Conservation (phyloP, 1,139 yeast species). For the Hyphopichia burtonii region DNA sequence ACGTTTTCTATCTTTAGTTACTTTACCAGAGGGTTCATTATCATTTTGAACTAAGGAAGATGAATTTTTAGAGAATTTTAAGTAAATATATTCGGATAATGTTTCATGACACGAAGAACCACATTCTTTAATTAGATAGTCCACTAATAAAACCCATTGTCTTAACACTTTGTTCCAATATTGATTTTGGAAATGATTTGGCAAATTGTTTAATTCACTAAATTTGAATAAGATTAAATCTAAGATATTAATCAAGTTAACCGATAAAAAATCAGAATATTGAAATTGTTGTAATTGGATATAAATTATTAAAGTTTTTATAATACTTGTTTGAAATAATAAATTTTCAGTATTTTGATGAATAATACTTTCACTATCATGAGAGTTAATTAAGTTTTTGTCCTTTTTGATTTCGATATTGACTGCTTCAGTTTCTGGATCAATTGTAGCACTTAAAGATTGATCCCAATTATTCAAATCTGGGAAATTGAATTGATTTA, state of each 20-base stretch:
- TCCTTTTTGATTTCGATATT: slow-evolving; percentile 18
- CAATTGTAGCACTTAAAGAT: slow-evolving; percentile 15
- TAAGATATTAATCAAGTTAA: slow-evolving; percentile 26
- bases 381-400: slow-evolving; percentile 19
- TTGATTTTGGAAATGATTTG: slow-evolving; percentile 32
- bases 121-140: slow-evolving; percentile 35
- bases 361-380: slow-evolving; percentile 29
- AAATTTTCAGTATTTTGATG: slow-evolving; percentile 18
- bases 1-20: slow-evolving; percentile 17
- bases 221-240: slow-evolving; percentile 34
- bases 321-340: slow-evolving; percentile 31
- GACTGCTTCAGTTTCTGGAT: slow-evolving; percentile 16
- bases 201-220: slow-evolving; percentile 17
- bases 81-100: slow-evolving; percentile 29
- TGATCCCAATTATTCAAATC: slow-evolving; percentile 24
- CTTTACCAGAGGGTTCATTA: background rate
- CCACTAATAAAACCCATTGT: slow-evolving; percentile 33
- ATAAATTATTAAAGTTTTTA: slow-evolving; percentile 36
- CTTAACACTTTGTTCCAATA: slow-evolving; percentile 31
- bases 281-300: slow-evolving; percentile 46
- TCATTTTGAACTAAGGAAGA: background rate
- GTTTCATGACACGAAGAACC: slow-evolving; percentile 43
- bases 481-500: slow-evolving; percentile 31
- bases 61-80: slow-evolving; percentile 23
- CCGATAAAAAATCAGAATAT: slow-evolving; percentile 35